These are phyloP conservation scores for Colletotrichum cereale DNA, from an alignment of 2,329 filamentous ascomycete species.

Conservation along the genomic window DNA sequence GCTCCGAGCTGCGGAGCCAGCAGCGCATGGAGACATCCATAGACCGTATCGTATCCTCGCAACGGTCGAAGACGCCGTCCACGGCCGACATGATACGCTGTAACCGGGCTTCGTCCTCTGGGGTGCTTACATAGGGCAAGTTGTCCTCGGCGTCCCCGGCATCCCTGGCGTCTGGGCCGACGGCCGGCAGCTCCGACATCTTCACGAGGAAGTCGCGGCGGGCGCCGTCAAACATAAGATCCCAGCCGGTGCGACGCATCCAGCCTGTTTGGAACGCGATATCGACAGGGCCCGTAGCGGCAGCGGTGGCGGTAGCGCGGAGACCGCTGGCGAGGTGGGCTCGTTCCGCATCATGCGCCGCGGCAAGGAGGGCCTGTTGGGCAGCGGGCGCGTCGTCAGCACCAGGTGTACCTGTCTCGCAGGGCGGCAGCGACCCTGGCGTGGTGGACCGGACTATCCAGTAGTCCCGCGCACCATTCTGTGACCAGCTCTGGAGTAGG, in stretches of 20 bases:
- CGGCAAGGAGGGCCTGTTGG: conserved; percentile 15
- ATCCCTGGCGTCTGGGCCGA: background rate
- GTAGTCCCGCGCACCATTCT: conserved; percentile 2
- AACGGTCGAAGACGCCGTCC: conserved; percentile 1
- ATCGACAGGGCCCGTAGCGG: background rate
- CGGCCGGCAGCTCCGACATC: conserved; percentile 12
- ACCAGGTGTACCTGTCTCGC: background rate
- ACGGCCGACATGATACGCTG: background rate
- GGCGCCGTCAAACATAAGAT: conserved; percentile 8
- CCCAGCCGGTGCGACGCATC: conserved; percentile 12
- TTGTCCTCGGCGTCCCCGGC: background rate
- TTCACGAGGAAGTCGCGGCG: background rate
- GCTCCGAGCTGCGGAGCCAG: conserved; percentile 11
- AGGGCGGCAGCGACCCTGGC: background rate
- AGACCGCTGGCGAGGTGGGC: background rate
- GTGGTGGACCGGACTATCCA: background rate
- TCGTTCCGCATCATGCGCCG: conserved; percentile 1
- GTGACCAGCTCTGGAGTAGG: conserved; percentile 4
- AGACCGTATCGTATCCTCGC: conserved; percentile 4
- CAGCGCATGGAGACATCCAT: conserved; percentile 7
- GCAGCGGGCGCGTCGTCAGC: conserved; percentile 1
- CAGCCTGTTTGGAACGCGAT: conserved; percentile 1
- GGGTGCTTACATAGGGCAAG: conserved; percentile 4
- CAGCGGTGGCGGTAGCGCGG: background rate
- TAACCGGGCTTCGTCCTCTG: background rate